phyloP scores from a whole-genome alignment of 768 basidiomycete species.

The Tylopilus sp. region DNA sequence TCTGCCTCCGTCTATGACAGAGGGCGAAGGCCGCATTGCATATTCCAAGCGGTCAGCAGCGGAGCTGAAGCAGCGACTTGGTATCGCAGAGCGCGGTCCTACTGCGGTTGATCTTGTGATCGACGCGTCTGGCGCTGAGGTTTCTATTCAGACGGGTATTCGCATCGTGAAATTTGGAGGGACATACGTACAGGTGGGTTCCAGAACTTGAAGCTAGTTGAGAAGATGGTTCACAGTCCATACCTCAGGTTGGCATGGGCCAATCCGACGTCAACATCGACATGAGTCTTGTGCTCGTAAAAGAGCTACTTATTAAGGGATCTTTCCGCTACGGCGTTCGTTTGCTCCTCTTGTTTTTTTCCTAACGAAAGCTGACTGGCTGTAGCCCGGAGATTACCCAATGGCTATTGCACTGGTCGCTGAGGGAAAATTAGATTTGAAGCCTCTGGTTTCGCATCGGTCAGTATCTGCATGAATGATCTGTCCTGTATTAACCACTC shows the following conservation, averaged over 20 bases:
- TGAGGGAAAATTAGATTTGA: constrained; percentile 79
- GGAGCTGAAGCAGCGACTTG: constrained; percentile 60
- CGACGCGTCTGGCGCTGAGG: constrained; percentile 91
- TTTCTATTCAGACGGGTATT: constrained; percentile 84
- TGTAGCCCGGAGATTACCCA: constrained; percentile 78
- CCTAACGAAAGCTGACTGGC: not conserved
- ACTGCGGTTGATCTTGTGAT: constrained; percentile 80
- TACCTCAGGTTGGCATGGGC: constrained; percentile 79
- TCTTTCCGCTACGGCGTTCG: constrained; percentile 89
- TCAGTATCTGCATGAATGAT: constrained; percentile 30
- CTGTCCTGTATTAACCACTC: not conserved
- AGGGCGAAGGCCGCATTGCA: constrained; percentile 62
- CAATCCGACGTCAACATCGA: constrained; percentile 72
- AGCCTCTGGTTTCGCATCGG: constrained; percentile 87
- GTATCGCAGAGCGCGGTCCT: constrained; percentile 67
- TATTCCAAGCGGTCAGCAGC: constrained; percentile 74
- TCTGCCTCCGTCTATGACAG: constrained; percentile 54
- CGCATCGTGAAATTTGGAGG: constrained; percentile 75
- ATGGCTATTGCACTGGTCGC: constrained; percentile 82
- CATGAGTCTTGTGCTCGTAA: constrained; percentile 61
- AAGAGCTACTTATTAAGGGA: constrained; percentile 81
- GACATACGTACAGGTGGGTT: constrained; percentile 59
- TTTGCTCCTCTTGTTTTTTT: constrained; percentile 5
- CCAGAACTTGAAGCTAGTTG: not conserved
- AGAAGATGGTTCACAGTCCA: not conserved